Base-by-base conservation (phyloP, 495 filamentous ascomycete species). In the Penicillium bovifimosum region DNA sequence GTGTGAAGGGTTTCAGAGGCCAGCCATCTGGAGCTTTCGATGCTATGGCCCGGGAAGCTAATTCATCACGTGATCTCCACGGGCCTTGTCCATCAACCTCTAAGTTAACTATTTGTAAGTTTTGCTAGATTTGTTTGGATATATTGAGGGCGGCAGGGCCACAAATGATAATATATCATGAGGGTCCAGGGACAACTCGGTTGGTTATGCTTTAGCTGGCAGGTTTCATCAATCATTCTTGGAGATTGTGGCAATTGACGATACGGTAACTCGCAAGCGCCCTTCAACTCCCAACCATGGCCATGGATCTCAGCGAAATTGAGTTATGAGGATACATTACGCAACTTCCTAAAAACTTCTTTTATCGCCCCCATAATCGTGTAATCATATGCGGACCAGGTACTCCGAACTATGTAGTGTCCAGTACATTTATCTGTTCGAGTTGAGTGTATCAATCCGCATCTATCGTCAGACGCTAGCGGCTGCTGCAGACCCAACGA, bases 21-120 rank as follows among this genome's bases (percentile, higher is more conserved):
- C 29, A 31, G 39, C 38, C 38, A 41, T 50, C 48, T 46, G 48
- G 44, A 62, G 55, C 59, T 62, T 56, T 55, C 45, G 55, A 50
- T 51, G 47, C 42, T 45, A 58, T 44, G 52, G 34, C 28, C 53
- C 51, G 35, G 46, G 58, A 52, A 58, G 58, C 58, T 61, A 51
- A 29, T 36, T 47, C 41, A 9, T 52, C 58, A 61, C 58, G 58
- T 61, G 58, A 60, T 16, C 9, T 6, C 24, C 5, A 39, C 32
- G 1, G 3, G 27, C 17, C 9, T 32, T 32, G 16, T 20, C 18
- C 14, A 39, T 24, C 20, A 4, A 24, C 20, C 20, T 24, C 4
- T n/a, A n/a, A n/a, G n/a, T n/a, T n/a, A n/a, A n/a, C 20, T 24
- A 24, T 4, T 24, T 4, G 20, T 24, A 24, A n/a, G n/a, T n/a